Evolutionary conservation across 225 moss, liverwort and hornwort genomes (phyloP).

Genomic region (Physcomitrellopsis africana): DNA sequence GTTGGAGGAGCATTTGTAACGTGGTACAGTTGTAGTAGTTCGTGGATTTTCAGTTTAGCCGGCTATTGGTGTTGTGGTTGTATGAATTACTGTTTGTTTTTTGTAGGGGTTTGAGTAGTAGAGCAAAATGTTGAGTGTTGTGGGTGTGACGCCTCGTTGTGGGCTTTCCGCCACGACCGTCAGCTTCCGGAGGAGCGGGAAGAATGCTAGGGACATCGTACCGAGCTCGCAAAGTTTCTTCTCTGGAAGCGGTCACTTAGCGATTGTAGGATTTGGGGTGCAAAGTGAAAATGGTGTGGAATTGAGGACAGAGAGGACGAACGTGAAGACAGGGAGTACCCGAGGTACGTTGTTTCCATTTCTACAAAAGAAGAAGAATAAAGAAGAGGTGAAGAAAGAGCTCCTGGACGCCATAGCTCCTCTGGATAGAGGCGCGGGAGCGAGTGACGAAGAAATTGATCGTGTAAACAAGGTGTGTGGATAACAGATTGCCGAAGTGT

Average conservation of each 20-base stretch:
- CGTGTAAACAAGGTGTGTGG: constrained; percentile 65
- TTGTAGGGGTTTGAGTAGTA: neutral
- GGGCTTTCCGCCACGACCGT: constrained; percentile 12
- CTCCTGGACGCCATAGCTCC: constrained; percentile 73
- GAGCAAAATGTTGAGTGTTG: constrained; percentile 36
- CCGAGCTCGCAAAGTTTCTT: constrained; percentile 28
- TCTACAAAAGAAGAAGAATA: constrained; percentile 53
- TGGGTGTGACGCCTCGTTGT: constrained; percentile 33
- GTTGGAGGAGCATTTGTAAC: no score
- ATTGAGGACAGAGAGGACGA: constrained; percentile 21
- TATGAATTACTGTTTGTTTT: neutral
- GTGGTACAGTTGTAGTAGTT: no score
- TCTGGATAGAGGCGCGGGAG: constrained; percentile 73
- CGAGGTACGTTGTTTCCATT: constrained; percentile 67
- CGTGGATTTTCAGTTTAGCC: no score
- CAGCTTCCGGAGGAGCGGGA: constrained; percentile 8
- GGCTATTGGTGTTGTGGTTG: no score
- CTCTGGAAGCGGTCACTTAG: constrained; percentile 15
- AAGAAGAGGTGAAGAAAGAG: constrained; percentile 71
- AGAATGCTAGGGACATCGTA: neutral
- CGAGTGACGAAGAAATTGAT: constrained; percentile 60
- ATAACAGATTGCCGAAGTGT: neutral
- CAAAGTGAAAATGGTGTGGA: neutral
- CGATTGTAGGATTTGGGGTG: constrained; percentile 20
- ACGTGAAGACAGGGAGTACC: neutral